phyloP scores from a whole-genome alignment of 2,329 filamentous ascomycete genomes.

The Penicillium sp. region DNA sequence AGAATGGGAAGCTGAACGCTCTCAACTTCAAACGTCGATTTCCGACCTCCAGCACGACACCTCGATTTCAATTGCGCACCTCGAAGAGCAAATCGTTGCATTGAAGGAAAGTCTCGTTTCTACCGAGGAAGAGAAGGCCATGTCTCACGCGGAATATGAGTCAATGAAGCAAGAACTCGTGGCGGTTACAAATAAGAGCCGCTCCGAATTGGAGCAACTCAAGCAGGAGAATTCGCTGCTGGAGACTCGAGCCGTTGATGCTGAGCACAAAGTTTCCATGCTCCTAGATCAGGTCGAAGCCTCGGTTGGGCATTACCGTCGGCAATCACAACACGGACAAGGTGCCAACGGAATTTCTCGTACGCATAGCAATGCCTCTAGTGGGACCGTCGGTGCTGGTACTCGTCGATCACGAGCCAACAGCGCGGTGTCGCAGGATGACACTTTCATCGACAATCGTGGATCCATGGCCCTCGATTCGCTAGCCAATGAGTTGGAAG shows the following conservation, averaged over 20 bases:
- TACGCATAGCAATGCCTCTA: conserved; percentile 60
- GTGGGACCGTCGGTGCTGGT: conserved; percentile 46
- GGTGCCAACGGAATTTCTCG: conserved; percentile 51
- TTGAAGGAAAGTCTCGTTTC: conserved; percentile 72
- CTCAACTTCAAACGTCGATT: conserved; percentile 70
- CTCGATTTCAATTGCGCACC: conserved; percentile 64
- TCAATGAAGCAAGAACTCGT: conserved; percentile 63
- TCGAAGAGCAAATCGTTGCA: conserved; percentile 73
- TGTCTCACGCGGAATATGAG: conserved; percentile 62
- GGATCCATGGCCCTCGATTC: conserved; percentile 81
- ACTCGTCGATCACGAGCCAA: conserved; percentile 44
- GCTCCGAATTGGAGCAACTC: conserved; percentile 76
- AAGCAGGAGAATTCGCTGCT: conserved; percentile 81
- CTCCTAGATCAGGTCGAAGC: conserved; percentile 93
- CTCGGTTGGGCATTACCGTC: conserved; percentile 92
- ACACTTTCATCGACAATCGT: conserved; percentile 56
- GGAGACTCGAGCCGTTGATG: conserved; percentile 83
- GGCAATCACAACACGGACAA: conserved; percentile 63
- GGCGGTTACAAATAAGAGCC: conserved; percentile 58
- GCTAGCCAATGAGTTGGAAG: conserved; percentile 89
- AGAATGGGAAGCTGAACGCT: conserved; percentile 77
- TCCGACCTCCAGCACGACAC: conserved; percentile 72
- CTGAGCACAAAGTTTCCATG: conserved; percentile 89
- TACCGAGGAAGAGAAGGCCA: conserved; percentile 71
- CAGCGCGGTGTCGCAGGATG: conserved; percentile 50